phyloP scores from a whole-genome alignment of 257 asterid genomes.

The Solanum appendiculatum region DNA sequence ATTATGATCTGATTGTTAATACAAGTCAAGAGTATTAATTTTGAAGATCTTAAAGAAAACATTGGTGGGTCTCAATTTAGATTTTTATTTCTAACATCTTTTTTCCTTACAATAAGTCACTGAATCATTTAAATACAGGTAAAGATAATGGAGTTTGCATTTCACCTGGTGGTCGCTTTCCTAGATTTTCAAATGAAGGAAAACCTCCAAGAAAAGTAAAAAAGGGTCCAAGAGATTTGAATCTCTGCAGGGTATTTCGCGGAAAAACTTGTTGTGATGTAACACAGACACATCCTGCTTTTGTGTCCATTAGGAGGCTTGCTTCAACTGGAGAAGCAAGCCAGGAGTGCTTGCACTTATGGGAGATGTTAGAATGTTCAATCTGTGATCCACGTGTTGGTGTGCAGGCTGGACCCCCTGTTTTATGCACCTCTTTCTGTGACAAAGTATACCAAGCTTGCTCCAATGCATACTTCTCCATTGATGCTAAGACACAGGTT shows the following conservation, averaged over 20 bases:
- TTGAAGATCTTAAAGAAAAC: not conserved
- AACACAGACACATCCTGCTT: slow-evolving; percentile 81
- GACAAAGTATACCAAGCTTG: slow-evolving; percentile 75
- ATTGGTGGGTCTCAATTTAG: not conserved
- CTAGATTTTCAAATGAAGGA: slow-evolving; percentile 69
- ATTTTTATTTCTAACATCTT: not conserved
- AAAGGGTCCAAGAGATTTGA: slow-evolving; percentile 77
- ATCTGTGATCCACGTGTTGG: slow-evolving; percentile 90
- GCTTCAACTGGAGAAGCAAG: slow-evolving; percentile 94
- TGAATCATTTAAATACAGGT: slow-evolving; percentile 32
- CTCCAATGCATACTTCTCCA: slow-evolving; percentile 67
- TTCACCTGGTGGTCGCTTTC: slow-evolving; percentile 91
- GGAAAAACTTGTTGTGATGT: slow-evolving; percentile 88
- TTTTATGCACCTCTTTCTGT: slow-evolving; percentile 68
- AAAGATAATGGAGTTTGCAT: slow-evolving; percentile 59
- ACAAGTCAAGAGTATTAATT: not conserved
- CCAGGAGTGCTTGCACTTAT: slow-evolving; percentile 85
- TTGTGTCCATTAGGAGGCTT: slow-evolving; percentile 68
- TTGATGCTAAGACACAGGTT: slow-evolving; percentile 92
- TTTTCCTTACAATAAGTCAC: not conserved
- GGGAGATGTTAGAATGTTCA: slow-evolving; percentile 93
- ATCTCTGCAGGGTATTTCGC: slow-evolving; percentile 87
- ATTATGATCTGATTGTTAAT: not conserved
- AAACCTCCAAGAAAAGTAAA: slow-evolving; percentile 71
- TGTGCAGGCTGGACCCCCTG: slow-evolving; percentile 74